Conservation (phyloP, 2,329 filamentous ascomycete species). For the Sclerotinia sclerotiorum region DNA sequence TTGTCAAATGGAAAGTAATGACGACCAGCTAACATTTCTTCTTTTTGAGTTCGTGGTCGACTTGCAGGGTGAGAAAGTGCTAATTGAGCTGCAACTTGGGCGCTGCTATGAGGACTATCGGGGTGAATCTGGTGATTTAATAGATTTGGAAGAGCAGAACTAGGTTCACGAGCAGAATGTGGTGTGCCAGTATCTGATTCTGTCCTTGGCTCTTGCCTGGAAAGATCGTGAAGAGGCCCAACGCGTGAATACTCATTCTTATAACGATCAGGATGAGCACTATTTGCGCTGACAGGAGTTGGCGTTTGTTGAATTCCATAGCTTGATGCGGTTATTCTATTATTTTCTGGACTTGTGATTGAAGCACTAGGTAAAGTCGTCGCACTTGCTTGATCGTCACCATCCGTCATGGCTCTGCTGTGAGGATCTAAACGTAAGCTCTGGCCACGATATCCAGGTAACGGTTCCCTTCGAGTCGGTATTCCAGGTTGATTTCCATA, state of each 20-base stretch:
- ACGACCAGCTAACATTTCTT: conserved; percentile 82
- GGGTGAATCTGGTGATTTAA: conserved; percentile 38
- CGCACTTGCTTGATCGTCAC: conserved; percentile 60
- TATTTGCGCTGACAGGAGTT: conserved; percentile 60
- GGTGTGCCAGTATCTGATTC: conserved; percentile 51
- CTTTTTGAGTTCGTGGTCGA: conserved; percentile 66
- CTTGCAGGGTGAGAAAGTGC: conserved; percentile 40
- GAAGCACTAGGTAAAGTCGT: conserved; percentile 57
- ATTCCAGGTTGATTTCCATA: conserved; percentile 44
- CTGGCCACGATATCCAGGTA: conserved; percentile 61
- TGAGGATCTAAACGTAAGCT: conserved; percentile 63
- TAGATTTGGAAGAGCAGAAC: conserved; percentile 54
- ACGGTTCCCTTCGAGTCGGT: conserved; percentile 51
- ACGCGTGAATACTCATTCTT: conserved; percentile 60
- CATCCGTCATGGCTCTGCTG: conserved; percentile 51
- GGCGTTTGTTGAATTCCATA: conserved; percentile 49
- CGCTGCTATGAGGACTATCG: conserved; percentile 37
- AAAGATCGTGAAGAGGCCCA: conserved; percentile 60
- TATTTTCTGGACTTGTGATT: conserved; percentile 57
- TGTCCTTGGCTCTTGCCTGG: conserved; percentile 50
- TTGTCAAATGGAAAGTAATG: conserved; percentile 78
- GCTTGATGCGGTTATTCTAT: conserved; percentile 56
- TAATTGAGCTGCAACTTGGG: conserved; percentile 39
- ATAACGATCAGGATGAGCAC: conserved; percentile 40
- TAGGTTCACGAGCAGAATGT: conserved; percentile 42